phyloP scores from a whole-genome alignment of 352 stramenopile genomes.

The Saprolegnia diclina region DNA sequence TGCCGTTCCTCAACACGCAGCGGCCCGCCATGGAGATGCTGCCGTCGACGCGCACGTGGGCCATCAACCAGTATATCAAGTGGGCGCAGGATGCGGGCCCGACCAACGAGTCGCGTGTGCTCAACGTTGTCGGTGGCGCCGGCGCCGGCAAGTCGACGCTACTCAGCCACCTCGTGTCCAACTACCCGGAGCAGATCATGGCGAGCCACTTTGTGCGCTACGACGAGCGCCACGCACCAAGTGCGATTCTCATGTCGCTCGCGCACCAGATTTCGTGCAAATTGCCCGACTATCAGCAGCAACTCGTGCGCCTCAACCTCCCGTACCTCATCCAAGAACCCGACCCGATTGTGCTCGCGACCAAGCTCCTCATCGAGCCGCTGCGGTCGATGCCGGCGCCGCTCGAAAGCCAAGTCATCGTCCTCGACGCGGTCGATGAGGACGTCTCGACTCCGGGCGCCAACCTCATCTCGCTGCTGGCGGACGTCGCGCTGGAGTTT shows the following conservation, averaged over 20 bases:
- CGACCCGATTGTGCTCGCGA: conserved; percentile 55
- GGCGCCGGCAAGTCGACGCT: conserved; percentile 69
- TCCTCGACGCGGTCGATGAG: conserved; percentile 75
- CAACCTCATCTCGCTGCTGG: conserved; percentile 70
- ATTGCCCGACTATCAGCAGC: conserved; percentile 71
- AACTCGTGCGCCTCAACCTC: conserved; percentile 74
- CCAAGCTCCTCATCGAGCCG: conserved; percentile 72
- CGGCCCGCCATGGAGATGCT: conserved; percentile 1
- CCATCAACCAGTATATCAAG: conserved; percentile 55
- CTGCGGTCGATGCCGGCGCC: conserved; percentile 62
- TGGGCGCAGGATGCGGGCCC: conserved; percentile 49
- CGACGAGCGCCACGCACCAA: conserved; percentile 66
- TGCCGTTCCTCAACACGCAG: conserved; percentile 18
- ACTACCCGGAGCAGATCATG: conserved; percentile 50
- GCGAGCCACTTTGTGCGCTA: conserved; percentile 72
- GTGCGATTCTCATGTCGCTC: conserved; percentile 68
- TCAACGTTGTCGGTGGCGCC: conserved; percentile 63
- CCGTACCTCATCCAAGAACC: conserved; percentile 75
- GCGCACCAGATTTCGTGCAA: conserved; percentile 68
- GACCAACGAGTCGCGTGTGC: conserved; percentile 42
- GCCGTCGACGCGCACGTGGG: conserved; percentile 55
- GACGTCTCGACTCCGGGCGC: conserved; percentile 33
- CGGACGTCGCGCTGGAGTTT: conserved; percentile 49
- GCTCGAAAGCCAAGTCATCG: conserved; percentile 48
- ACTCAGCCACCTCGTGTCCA: conserved; percentile 44